These are phyloP conservation scores for Pyrenopolyporus hunteri DNA, from an alignment of 495 filamentous ascomycete genomes.

Conservation along the genomic window DNA sequence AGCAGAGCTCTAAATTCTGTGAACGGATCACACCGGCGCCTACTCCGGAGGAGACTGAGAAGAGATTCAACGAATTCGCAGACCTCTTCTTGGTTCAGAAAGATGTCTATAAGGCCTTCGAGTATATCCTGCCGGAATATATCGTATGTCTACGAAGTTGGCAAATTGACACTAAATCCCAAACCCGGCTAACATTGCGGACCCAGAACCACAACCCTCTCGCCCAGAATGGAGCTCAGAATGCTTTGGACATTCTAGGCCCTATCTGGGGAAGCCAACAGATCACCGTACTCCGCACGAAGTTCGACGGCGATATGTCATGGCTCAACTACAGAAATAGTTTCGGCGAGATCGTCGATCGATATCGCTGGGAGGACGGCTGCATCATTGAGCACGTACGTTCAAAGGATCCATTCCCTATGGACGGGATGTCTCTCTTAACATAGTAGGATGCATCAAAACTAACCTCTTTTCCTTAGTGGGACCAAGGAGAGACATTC, in stretches of 20 bases:
- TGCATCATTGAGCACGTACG: constrained; percentile 52
- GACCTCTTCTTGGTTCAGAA: constrained; percentile 46
- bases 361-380: constrained; percentile 48
- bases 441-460: not conserved
- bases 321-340: constrained; percentile 46
- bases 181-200: not conserved
- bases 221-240: constrained; percentile 46
- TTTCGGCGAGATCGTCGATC: constrained; percentile 47
- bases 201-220: constrained; percentile 49
- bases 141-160: constrained; percentile 38
- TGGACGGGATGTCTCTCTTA: too few relatives aligned
- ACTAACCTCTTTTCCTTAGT: constrained; percentile 16
- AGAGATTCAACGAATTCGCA: constrained; percentile 43
- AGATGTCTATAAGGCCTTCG: constrained; percentile 46
- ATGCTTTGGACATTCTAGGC: constrained; percentile 45
- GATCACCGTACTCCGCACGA: constrained; percentile 40
- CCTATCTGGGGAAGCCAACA: constrained; percentile 41
- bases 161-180: not conserved
- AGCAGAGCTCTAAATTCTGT: constrained; percentile 24
- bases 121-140: constrained; percentile 45
- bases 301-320: constrained; percentile 40
- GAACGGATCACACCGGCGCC: constrained; percentile 31
- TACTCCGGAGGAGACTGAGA: constrained; percentile 32
- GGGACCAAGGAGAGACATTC: constrained; percentile 43
- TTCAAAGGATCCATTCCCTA: not conserved